Conservation (phyloP, 441 rosid genomes). For the Daphne laureola region DNA sequence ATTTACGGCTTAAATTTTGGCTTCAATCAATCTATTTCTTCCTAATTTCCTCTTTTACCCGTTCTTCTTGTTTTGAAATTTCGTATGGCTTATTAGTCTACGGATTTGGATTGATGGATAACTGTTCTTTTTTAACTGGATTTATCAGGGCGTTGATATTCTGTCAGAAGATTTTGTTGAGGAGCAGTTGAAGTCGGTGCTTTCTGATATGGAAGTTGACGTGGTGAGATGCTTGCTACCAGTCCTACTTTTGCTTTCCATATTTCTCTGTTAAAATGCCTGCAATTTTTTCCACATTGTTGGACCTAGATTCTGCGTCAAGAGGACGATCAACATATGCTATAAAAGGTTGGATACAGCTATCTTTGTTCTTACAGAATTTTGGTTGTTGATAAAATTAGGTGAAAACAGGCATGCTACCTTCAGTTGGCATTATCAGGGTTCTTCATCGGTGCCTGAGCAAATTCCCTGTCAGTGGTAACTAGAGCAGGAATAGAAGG, state of each 20-base stretch:
- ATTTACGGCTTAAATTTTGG: background rate
- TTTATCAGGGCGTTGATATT: conserved; percentile 37
- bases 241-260: background rate
- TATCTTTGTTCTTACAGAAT: too few relatives aligned
- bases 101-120: too few relatives aligned
- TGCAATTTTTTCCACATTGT: background rate
- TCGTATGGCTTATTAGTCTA: too few relatives aligned
- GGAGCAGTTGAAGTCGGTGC: conserved; percentile 56
- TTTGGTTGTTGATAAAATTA: conserved; percentile 9
- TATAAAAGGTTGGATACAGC: too few relatives aligned
- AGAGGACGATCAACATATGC: too few relatives aligned
- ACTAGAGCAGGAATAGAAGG: background rate
- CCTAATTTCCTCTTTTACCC: background rate
- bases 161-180: conserved; percentile 47
- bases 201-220: conserved; percentile 71
- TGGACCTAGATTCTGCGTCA: too few relatives aligned
- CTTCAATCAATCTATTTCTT: conserved; percentile 3
- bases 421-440: conserved; percentile 58
- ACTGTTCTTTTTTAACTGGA: background rate
- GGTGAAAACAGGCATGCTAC: conserved; percentile 98
- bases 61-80: too few relatives aligned
- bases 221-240: conserved; percentile 32
- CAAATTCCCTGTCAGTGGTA: conserved; percentile 68
- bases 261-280: background rate
- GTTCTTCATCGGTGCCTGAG: conserved; percentile 46